A percentile compares a stretch with the other conserved stretches of the same genome.
Evolutionary conservation across 805 yeast genomes (phyloP).

Genomic region (Metschnikowia koreensis): DNA sequence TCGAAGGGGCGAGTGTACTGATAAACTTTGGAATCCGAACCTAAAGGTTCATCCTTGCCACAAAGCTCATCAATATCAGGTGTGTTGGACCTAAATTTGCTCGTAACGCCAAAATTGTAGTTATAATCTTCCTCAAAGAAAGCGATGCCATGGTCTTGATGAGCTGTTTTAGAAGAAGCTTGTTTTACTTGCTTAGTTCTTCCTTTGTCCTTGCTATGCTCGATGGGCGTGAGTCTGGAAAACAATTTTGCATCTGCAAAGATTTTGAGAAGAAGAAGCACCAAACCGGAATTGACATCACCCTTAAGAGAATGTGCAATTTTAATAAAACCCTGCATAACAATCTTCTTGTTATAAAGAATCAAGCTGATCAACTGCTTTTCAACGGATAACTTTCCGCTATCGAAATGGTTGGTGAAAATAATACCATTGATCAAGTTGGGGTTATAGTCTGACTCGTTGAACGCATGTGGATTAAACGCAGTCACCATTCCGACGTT

Average conservation of each 20-base stretch:
- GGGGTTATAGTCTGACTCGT: constrained; percentile 30
- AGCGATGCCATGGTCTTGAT: constrained; percentile 22
- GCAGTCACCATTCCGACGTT: constrained; percentile 32
- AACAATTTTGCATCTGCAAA: constrained; percentile 39
- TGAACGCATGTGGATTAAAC: constrained; percentile 27
- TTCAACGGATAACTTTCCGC: constrained; percentile 23
- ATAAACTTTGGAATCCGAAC: not conserved
- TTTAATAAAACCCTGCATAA: constrained; percentile 35
- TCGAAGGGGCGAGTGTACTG: not conserved
- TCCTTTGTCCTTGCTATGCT: constrained; percentile 16
- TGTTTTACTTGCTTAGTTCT: constrained; percentile 22
- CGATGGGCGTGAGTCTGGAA: constrained; percentile 13
- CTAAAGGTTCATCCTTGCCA: not conserved
- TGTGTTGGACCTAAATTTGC: constrained; percentile 34
- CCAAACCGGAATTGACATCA: constrained; percentile 43
- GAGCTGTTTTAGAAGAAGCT: constrained; percentile 17
- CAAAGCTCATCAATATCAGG: constrained; percentile 3
- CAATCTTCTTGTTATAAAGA: constrained; percentile 36
- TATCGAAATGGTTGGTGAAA: constrained; percentile 25
- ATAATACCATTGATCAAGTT: constrained; percentile 29
- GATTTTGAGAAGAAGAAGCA: constrained; percentile 36
- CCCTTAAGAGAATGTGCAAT: constrained; percentile 32
- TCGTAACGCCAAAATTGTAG: constrained; percentile 52
- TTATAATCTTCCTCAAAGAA: constrained; percentile 49
- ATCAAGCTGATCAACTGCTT: constrained; percentile 32